Conservation (phyloP, 306 rosid genomes). For the Rubus parviflorus region DNA sequence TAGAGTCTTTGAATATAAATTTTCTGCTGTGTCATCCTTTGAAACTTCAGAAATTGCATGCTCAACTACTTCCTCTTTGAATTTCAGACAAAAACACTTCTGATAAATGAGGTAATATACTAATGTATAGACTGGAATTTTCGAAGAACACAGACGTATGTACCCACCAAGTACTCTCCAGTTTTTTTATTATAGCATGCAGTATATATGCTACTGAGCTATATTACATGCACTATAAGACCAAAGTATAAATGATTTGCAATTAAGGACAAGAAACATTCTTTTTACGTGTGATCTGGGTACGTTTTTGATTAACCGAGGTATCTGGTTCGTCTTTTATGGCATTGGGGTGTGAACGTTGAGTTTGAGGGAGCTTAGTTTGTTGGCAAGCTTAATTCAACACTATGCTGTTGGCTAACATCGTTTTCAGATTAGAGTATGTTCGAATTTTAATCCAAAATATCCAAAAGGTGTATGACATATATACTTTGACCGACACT, state of each 20-base stretch:
- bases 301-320: constrained; percentile 3
- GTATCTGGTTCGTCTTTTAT: constrained; percentile 4
- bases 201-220: not conserved
- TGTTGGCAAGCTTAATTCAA: constrained; percentile 12
- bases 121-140: not conserved
- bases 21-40: not conserved
- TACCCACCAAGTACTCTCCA: not conserved
- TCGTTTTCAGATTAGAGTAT: constrained; percentile 1
- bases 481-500: not conserved
- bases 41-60: not conserved
- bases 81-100: not conserved
- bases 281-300: not conserved
- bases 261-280: constrained; percentile 1
- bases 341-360: not conserved
- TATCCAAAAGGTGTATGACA: not conserved
- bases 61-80: constrained; percentile 3
- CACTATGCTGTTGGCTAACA: not conserved
- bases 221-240: not conserved
- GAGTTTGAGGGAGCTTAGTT: constrained; percentile 7
- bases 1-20: not conserved
- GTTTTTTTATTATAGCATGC: not conserved
- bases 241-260: not conserved
- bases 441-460: not conserved
- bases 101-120: not conserved
- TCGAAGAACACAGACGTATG: constrained; percentile 1